These are phyloP conservation scores for Claviceps paspali DNA, from an alignment of 2,329 filamentous ascomycete species.

Conservation along the genomic window DNA sequence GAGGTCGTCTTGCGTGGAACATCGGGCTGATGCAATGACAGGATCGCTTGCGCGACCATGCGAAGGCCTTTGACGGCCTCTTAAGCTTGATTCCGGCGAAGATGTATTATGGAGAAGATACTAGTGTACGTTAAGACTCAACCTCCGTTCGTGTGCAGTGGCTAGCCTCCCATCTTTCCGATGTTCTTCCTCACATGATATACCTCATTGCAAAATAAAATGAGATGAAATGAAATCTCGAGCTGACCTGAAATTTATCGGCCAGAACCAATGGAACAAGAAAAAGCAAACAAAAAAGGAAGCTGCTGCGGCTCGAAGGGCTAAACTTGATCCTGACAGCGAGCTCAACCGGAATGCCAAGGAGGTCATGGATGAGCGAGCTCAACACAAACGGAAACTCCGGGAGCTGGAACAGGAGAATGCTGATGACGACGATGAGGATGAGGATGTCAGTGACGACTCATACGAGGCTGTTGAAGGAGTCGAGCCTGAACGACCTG, in stretches of 20 bases:
- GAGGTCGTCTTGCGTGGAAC: not conserved
- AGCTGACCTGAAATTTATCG: conserved; percentile 1
- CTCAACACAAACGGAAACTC: conserved; percentile 65
- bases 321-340: conserved; percentile 83
- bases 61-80: conserved; percentile 73
- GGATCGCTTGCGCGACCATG: conserved; percentile 41
- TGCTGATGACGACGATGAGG: conserved; percentile 24
- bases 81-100: conserved; percentile 81
- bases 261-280: conserved; percentile 76
- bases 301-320: conserved; percentile 65
- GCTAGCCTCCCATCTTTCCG: not conserved
- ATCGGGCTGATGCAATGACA: conserved; percentile 14
- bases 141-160: not conserved
- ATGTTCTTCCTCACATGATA: not conserved
- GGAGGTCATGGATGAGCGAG: conserved; percentile 76
- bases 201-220: not conserved
- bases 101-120: conserved; percentile 79
- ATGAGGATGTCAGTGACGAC: conserved; percentile 27
- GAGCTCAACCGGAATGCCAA: conserved; percentile 68
- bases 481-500: conserved; percentile 44
- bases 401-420: conserved; percentile 40
- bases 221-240: too few relatives aligned
- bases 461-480: conserved; percentile 32
- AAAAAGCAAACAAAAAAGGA: conserved; percentile 94
- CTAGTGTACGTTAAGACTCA: conserved; percentile 45